Evolutionary conservation across 1,284 basidiomycete species (phyloP).

Genomic region (Malassezia brasiliensis): DNA sequence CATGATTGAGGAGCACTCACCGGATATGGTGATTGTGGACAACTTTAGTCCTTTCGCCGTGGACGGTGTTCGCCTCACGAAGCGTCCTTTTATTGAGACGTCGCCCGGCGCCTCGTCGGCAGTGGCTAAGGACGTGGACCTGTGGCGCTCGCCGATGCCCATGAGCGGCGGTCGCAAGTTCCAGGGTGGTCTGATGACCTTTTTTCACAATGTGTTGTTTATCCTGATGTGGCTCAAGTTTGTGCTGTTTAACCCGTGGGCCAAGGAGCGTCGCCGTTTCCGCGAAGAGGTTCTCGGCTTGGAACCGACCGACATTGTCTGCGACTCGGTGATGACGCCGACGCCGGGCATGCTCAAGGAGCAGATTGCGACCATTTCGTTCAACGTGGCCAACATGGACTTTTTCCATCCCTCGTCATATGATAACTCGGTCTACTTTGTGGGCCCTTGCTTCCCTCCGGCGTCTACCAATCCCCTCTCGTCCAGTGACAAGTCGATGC

Average conservation of each 20-base stretch:
- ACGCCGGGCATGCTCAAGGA: conserved; percentile 19
- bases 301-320: conserved; percentile 19
- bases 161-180: conserved; percentile 22
- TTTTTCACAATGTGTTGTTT: conserved; percentile 19
- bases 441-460: conserved; percentile 21
- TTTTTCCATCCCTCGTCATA: conserved; percentile 15
- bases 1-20: conserved; percentile 19
- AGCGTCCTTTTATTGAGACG: conserved; percentile 22
- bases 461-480: conserved; percentile 18
- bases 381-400: conserved; percentile 24
- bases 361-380: conserved; percentile 20
- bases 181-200: conserved; percentile 16
- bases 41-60: conserved; percentile 30
- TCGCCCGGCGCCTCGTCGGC: conserved; percentile 28
- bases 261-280: conserved; percentile 14
- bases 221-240: conserved; percentile 16
- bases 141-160: conserved; percentile 23
- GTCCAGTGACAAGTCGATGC: conserved; percentile 3
- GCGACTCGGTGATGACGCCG: conserved; percentile 24
- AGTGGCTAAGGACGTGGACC: conserved; percentile 19
- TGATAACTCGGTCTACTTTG: conserved; percentile 22
- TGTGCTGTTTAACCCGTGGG: conserved; percentile 17
- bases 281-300: conserved; percentile 19
- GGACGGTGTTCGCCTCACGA: conserved; percentile 29
- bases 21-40: conserved; percentile 32